Evolutionary conservation across 2,329 filamentous ascomycete genomes (phyloP), one percentile per base, ranked within the genome.

Genomic region (Penicillium psychrosexuale): DNA sequence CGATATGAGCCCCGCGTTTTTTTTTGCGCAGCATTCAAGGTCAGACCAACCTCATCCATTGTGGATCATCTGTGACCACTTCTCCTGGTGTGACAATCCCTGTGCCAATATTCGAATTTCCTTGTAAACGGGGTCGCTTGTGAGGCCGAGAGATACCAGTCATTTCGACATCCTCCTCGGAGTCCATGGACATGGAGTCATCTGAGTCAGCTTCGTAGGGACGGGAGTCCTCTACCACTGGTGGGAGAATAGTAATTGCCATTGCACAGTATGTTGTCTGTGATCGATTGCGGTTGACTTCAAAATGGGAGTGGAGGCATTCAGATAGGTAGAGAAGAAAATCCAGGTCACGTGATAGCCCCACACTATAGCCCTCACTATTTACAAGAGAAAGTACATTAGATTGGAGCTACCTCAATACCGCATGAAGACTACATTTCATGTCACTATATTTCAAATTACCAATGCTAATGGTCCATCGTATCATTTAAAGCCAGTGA

Each of bases 1-100:
- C 17, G 15, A 47, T 47, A 19, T 39, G 27, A 51, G 40, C 47
- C 28, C 39, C 47, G 52, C 47, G 39, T 33, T 22, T 27, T 34
- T 27, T 34, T 27, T 28, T 27, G 15, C 44, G 51, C 51, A 6
- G 22, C n/a, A 37, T 39, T 15, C 13, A 38, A 39, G 6, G 5
- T 19, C 19, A 19, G 19, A 62, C 66, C 27, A 36, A 74, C 72
- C 72, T 85, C 93, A 97, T 97, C 91, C 91, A 97, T 79, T 97
- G 91, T n/a, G 91, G 83, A 74, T 97, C 91, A 61, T 87, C 84
- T 11, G 93, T 97, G 65, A 97, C 90, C 57, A 88, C 77, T 70
- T 95, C 89, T 67, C 93, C 94, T 0, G 93, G 93, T 0, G 92
- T 96, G 63, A 96, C 87, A 62, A 97, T 88, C 42, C 75, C 74